Percentiles rank a stretch among this genome's conserved stretches.
phyloP scores from a whole-genome alignment of 345 rosid species.

The Sonneratia alba region DNA sequence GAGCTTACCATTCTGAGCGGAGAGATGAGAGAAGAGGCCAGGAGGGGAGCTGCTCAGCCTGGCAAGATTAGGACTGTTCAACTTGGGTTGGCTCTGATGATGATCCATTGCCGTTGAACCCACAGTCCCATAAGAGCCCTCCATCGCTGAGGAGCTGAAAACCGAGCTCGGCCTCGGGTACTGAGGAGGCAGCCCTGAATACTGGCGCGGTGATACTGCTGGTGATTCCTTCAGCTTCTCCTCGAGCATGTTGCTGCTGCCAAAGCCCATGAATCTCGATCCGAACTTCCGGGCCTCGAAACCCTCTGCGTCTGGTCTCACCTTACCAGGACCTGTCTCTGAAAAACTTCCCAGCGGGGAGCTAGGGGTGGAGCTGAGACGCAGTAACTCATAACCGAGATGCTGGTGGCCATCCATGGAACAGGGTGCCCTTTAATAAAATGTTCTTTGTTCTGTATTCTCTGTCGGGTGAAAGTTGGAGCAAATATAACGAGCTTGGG shows the following conservation, averaged over 20 bases:
- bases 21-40: slow-evolving; percentile 50
- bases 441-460: slow-evolving; percentile 1
- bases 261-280: slow-evolving; percentile 29
- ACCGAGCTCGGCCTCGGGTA: slow-evolving; percentile 55
- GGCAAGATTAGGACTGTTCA: slow-evolving; percentile 34
- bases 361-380: slow-evolving; percentile 81
- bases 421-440: slow-evolving; percentile 3
- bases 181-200: slow-evolving; percentile 64
- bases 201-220: slow-evolving; percentile 30
- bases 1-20: slow-evolving; percentile 54
- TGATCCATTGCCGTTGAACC: slow-evolving; percentile 20
- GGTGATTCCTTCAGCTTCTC: background rate
- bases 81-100: slow-evolving; percentile 28
- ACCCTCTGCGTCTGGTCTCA: background rate
- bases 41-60: slow-evolving; percentile 83
- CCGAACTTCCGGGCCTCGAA: slow-evolving; percentile 30
- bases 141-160: slow-evolving; percentile 36
- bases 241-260: slow-evolving; percentile 14
- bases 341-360: slow-evolving; percentile 34
- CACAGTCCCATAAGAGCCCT: slow-evolving; percentile 36
- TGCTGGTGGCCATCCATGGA: slow-evolving; percentile 53
- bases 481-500: background rate
- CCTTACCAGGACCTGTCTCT: slow-evolving; percentile 23
- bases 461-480: background rate
- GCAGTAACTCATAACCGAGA: slow-evolving; percentile 57